Conservation (phyloP, 257 asterid species). For the Echites panduratus region DNA sequence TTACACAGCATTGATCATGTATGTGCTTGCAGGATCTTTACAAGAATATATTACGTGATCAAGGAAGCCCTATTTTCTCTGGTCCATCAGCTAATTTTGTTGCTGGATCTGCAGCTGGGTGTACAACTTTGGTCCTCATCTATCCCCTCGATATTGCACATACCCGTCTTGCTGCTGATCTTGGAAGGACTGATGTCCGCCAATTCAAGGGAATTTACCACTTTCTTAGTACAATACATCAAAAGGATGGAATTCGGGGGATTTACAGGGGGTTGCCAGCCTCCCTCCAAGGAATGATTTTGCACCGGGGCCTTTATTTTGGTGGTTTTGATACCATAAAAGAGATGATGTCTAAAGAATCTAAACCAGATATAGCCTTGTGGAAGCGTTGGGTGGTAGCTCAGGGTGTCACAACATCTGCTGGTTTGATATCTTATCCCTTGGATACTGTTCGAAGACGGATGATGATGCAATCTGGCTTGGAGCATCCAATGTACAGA, state of each 20-base stretch:
- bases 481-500: constrained; percentile 60
- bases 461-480: constrained; percentile 98
- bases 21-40: constrained; percentile 64
- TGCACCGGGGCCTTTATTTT: constrained; percentile 85
- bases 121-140: constrained; percentile 76
- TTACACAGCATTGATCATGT: not conserved
- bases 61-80: constrained; percentile 46
- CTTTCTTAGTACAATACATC: constrained; percentile 51
- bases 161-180: constrained; percentile 95
- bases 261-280: constrained; percentile 88
- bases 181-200: constrained; percentile 66
- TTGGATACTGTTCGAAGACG: constrained; percentile 90
- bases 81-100: constrained; percentile 76
- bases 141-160: constrained; percentile 96
- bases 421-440: constrained; percentile 86
- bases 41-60: constrained; percentile 53
- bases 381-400: constrained; percentile 96
- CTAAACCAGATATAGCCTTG: constrained; percentile 48
- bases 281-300: constrained; percentile 85
- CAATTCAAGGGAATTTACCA: constrained; percentile 81
- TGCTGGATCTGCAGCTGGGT: constrained; percentile 92
- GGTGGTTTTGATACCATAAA: constrained; percentile 86
- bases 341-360: constrained; percentile 49
- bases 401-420: constrained; percentile 85
- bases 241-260: constrained; percentile 69